Evolutionary conservation across 139 green algal genomes (phyloP), one percentile per base, ranked within the genome.

Genomic region (Picochlorum sp.): DNA sequence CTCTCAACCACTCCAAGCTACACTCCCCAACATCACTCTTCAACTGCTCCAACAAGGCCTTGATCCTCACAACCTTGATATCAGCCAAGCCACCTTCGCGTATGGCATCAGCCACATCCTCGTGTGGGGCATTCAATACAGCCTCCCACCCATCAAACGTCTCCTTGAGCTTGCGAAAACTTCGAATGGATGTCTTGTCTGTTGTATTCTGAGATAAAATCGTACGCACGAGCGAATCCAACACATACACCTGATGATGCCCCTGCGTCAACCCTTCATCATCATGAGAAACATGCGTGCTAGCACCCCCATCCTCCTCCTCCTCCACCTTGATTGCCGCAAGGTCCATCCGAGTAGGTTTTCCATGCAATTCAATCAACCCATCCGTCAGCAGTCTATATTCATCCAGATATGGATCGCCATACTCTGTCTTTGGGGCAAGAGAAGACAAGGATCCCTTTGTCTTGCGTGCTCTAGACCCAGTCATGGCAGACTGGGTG

Each of bases 61-160:
- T 62, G 59, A 91, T 89, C n/a, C 80, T 64, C 8, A 24, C 56
- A 3, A 73, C 73, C 65, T 91, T 90, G 74, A 86, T 88, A 26
- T 85, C 82, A 6, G 84, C 82, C 30, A 49, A 18, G 2, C 38
- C 37, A 6, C 69, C 26, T 44, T 64, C 65, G 7, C 74, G 62
- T 9, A 76, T 76, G 1, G 69, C 62, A 26, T 76, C 69, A 2
- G 44, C 69, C 15, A 76, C 28, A 24, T 76, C 69, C 3, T 15
- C n/a, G 30, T 26, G 21, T 3, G 64, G 49, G 18, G 76, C 76
- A n/a, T 32, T 61, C 14, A 47, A 44, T 41, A 82, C 75, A 58
- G 44, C 26, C 13, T 72, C 61, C 51, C 51, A 59, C 6, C 57
- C 41, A 15, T 64, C 59, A 60, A 88, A 85, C 6, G n/a, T 41